Base-by-base conservation (phyloP, 768 basidiomycete genomes). In the Suillus spraguei region DNA sequence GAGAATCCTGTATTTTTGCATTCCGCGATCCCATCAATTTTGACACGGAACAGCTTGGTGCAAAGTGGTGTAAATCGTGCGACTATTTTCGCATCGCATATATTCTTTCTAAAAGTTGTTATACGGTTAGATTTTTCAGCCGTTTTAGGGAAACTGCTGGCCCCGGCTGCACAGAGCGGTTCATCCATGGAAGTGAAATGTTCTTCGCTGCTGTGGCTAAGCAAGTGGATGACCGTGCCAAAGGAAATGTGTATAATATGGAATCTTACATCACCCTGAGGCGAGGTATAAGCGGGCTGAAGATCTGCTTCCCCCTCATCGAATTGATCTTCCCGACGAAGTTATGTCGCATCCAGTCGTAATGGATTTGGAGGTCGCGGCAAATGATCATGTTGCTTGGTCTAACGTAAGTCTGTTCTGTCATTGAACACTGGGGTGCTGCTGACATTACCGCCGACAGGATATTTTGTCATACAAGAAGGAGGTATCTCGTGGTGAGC, bases 391-490 rank as follows among this genome's bases (percentile, higher is more conserved):
- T 59, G 77, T 87, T 47, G 79, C 79, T 9, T 83, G 82, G 78
- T 79, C 77, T 35, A 83, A 82, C 55, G 81, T 77, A 63, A 64
- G 65, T 8, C 6, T 47, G 60, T 14, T 62, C 59, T 72, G 7
- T 32, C 44, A 24, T 59, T 5, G 4, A 17, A n/a, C 24, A 22
- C 20, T 3, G 55, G 28, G 13, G 24, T 50, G 65, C 17, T 17
- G 16, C 32, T 52, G 32, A 52, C 17, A 71, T 61, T 2, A 13
- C 13, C 52, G 6, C 20, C 13, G 0, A 4, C 2, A 90, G 89
- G 89, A 90, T 65, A 87, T 90, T 41, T 87, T 88, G 69, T 91
- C 89, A 10, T 50, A 88, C 74, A 89, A 90, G 65, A 84, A 85
- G 50, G 90, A 91, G 70, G 89, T 91, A 72, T 83, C 88, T 2